A percentile compares a stretch with the other conserved stretches of the same genome.
Evolutionary conservation across 225 moss, liverwort and hornwort genomes (phyloP).

Genomic region (Sphagnum tenellum): DNA sequence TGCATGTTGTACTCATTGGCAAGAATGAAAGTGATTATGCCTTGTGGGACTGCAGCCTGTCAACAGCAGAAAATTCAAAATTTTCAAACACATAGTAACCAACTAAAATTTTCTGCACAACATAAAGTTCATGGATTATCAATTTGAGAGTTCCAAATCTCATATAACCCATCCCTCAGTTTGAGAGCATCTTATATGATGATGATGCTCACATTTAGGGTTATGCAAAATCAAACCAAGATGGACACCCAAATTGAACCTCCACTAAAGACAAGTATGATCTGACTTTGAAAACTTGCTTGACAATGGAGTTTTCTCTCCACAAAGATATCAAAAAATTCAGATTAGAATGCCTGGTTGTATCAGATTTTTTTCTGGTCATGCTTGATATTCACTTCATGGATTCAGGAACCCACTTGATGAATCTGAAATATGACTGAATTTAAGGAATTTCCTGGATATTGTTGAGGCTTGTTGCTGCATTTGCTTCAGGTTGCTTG

Average conservation of each 20-base stretch:
- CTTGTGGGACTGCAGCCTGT: too few species aligned
- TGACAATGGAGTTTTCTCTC: not conserved
- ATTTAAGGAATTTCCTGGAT: too few species aligned
- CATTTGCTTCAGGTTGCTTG: not conserved
- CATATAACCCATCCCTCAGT: not conserved
- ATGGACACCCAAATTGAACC: constrained; percentile 31
- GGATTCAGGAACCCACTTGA: not conserved
- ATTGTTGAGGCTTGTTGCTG: not conserved
- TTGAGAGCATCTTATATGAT: not conserved
- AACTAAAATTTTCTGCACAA: not conserved
- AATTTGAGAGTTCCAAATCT: not conserved
- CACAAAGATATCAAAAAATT: not conserved
- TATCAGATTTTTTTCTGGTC: too few species aligned
- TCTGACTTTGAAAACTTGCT: constrained; percentile 13
- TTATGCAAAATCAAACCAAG: constrained; percentile 11
- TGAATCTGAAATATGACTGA: not conserved
- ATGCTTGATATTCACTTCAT: too few species aligned
- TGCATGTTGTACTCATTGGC: too few species aligned
- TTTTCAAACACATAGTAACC: too few species aligned
- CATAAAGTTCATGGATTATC: not conserved
- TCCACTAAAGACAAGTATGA: constrained; percentile 76
- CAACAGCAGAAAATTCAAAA: not conserved
- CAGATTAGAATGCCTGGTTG: too few species aligned
- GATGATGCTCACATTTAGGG: not conserved
- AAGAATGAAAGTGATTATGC: too few species aligned